Percentiles rank a stretch among this genome's conserved stretches.
Evolutionary conservation across 352 stramenopile genomes (phyloP).

Genomic region (Elongisporangium undulatum): DNA sequence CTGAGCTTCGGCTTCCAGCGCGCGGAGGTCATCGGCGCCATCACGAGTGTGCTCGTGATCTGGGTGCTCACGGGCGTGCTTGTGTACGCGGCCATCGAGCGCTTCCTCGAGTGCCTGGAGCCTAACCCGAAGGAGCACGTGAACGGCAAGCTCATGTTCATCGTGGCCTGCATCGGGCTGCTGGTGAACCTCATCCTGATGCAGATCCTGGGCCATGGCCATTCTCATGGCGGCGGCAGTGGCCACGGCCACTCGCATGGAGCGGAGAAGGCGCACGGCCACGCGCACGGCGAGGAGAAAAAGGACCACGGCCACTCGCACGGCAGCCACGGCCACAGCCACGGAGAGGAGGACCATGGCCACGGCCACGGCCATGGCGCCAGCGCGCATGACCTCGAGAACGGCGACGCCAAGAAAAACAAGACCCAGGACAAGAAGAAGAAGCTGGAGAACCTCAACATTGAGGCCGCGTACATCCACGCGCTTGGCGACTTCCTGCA

Average conservation of each 20-base stretch:
- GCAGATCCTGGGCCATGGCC: conserved; percentile 86
- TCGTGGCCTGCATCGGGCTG: conserved; percentile 93
- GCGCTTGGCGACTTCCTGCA: conserved; percentile 97
- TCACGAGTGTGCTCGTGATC: conserved; percentile 92
- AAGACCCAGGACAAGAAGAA: conserved; percentile 21
- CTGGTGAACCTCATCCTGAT: conserved; percentile 96
- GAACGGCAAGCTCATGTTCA: conserved; percentile 96
- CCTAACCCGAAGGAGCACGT: conserved; percentile 80
- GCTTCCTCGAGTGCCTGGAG: conserved; percentile 76
- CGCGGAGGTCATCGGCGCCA: conserved; percentile 92
- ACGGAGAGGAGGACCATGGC: conserved; percentile 27
- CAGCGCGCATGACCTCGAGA: conserved; percentile 22
- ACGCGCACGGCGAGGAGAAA: not conserved
- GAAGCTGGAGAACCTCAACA: conserved; percentile 92
- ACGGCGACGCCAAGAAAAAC: conserved; percentile 14
- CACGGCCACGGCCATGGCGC: conserved; percentile 17
- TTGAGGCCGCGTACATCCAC: conserved; percentile 97
- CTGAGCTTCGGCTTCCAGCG: conserved; percentile 94
- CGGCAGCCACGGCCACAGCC: conserved; percentile 24
- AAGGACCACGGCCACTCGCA: conserved; percentile 18
- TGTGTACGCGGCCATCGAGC: conserved; percentile 90
- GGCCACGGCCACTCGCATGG: conserved; percentile 35
- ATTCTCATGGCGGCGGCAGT: conserved; percentile 52
- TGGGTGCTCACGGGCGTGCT: conserved; percentile 93
- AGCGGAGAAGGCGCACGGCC: conserved; percentile 6